Conservation (phyloP, 2,329 filamentous ascomycete species). For the Fusarium brachygibbosum region DNA sequence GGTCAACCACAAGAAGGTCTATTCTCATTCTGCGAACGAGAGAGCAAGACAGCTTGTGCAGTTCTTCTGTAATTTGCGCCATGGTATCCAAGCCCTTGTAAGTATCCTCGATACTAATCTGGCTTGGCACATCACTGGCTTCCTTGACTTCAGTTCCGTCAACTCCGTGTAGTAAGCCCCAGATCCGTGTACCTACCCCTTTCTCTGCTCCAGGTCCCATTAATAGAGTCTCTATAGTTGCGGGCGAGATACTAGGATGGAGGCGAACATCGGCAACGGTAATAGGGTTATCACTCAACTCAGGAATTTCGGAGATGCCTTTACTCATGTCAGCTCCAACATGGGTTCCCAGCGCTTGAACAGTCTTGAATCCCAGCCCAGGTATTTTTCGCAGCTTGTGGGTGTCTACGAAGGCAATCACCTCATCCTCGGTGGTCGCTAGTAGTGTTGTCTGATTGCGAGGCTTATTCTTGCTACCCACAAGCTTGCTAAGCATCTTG, state of each 20-base stretch:
- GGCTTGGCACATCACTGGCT: constrained; percentile 79
- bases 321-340: constrained; percentile 57
- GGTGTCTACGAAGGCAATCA: constrained; percentile 77
- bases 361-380: constrained; percentile 82
- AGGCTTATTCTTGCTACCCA: constrained; percentile 87
- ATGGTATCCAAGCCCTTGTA: constrained; percentile 79
- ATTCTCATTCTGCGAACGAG: constrained; percentile 82
- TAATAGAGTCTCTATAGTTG: constrained; percentile 76
- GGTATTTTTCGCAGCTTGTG: constrained; percentile 86
- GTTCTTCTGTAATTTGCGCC: constrained; percentile 74
- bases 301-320: constrained; percentile 48
- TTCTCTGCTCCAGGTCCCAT: constrained; percentile 76
- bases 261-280: constrained; percentile 75
- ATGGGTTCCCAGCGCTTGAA: constrained; percentile 65
- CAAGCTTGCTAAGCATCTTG: constrained; percentile 88
- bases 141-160: constrained; percentile 81
- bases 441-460: constrained; percentile 87
- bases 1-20: constrained; percentile 75
- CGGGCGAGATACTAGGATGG: constrained; percentile 72
- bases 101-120: constrained; percentile 96
- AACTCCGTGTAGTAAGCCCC: constrained; percentile 84
- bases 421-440: constrained; percentile 69
- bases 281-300: constrained; percentile 61
- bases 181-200: constrained; percentile 79
- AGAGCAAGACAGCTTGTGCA: constrained; percentile 76